phyloP scores from a whole-genome alignment of 768 basidiomycete species.

The Tricholoma terreum region DNA sequence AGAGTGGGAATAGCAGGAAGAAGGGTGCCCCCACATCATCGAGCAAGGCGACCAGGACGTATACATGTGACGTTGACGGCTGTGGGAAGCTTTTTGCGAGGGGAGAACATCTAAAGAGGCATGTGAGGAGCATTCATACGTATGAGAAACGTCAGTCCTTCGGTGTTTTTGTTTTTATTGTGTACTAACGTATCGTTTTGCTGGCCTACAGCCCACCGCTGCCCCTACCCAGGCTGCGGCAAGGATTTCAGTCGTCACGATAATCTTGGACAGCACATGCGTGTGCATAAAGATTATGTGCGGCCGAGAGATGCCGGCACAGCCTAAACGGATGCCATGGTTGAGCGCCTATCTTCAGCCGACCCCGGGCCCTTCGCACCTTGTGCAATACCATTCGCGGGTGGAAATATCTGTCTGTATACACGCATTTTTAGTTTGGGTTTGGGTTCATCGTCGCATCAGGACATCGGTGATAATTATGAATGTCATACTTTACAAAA shows the following conservation, averaged over 20 bases:
- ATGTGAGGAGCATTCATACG: slow-evolving; percentile 78
- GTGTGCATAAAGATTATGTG: slow-evolving; percentile 65
- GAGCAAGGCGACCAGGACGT: slow-evolving; percentile 39
- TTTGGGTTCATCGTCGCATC: neutral
- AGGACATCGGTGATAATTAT: neutral
- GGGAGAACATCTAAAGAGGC: slow-evolving; percentile 79
- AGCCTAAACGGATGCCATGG: slow-evolving; percentile 7
- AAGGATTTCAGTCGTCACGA: slow-evolving; percentile 87
- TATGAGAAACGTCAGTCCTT: slow-evolving; percentile 72
- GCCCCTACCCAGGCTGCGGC: slow-evolving; percentile 74
- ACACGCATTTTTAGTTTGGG: neutral
- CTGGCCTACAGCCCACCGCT: slow-evolving; percentile 63
- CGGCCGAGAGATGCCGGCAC: slow-evolving; percentile 18
- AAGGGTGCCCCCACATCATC: slow-evolving; percentile 3
- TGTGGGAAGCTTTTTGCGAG: slow-evolving; percentile 81
- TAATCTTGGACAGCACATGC: slow-evolving; percentile 86
- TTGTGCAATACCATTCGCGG: slow-evolving; percentile 2
- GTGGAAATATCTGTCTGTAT: slow-evolving; percentile 3
- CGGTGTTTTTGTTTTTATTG: neutral
- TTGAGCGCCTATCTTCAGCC: neutral
- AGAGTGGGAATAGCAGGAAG: slow-evolving; percentile 16
- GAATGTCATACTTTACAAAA: neutral
- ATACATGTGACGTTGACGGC: slow-evolving; percentile 63
- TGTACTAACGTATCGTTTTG: neutral
- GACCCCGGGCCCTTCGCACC: neutral